phyloP scores from a whole-genome alignment of 2,329 filamentous ascomycete genomes.

The Aspergillus floridensis region DNA sequence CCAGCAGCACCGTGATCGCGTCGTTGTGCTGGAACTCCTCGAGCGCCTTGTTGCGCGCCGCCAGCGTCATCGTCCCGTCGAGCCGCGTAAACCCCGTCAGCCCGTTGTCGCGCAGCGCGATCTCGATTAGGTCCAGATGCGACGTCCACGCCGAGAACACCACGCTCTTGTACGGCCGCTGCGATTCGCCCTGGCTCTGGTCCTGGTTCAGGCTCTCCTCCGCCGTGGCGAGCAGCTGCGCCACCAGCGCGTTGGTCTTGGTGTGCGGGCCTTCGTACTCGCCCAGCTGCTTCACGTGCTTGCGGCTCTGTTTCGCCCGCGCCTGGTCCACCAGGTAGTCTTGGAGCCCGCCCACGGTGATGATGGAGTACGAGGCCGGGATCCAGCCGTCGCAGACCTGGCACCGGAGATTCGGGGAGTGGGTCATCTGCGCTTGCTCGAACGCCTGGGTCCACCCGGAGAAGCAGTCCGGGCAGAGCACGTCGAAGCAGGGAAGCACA shows the following conservation, averaged over 20 bases:
- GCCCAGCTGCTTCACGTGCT: slow-evolving; percentile 59
- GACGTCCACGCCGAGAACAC: slow-evolving; percentile 96
- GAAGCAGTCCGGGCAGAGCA: slow-evolving; percentile 76
- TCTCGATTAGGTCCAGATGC: slow-evolving; percentile 86
- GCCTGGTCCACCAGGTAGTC: slow-evolving; percentile 55
- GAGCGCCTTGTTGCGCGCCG: slow-evolving; percentile 71
- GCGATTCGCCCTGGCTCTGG: slow-evolving; percentile 35
- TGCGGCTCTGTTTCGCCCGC: slow-evolving; percentile 53
- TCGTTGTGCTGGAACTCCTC: slow-evolving; percentile 72
- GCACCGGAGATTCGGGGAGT: slow-evolving; percentile 54
- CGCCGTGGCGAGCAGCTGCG: slow-evolving; percentile 67
- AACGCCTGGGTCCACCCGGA: slow-evolving; percentile 57
- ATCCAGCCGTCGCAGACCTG: slow-evolving; percentile 66
- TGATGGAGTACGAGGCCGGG: slow-evolving; percentile 63
- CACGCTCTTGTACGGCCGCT: slow-evolving; percentile 84
- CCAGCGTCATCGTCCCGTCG: slow-evolving; percentile 82
- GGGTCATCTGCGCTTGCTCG: slow-evolving; percentile 39
- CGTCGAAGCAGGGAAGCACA: slow-evolving; percentile 84
- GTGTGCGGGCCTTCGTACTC: slow-evolving; percentile 84
- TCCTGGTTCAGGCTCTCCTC: slow-evolving; percentile 50
- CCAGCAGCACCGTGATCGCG: slow-evolving; percentile 73
- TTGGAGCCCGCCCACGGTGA: slow-evolving; percentile 59
- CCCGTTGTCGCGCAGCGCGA: slow-evolving; percentile 63
- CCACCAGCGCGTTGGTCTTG: slow-evolving; percentile 79
- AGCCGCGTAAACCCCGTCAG: slow-evolving; percentile 69